Percentiles rank a stretch among this genome's conserved stretches.
Evolutionary conservation across 148 eudicot genomes (phyloP).

Genomic region (Nyssa sinensis): DNA sequence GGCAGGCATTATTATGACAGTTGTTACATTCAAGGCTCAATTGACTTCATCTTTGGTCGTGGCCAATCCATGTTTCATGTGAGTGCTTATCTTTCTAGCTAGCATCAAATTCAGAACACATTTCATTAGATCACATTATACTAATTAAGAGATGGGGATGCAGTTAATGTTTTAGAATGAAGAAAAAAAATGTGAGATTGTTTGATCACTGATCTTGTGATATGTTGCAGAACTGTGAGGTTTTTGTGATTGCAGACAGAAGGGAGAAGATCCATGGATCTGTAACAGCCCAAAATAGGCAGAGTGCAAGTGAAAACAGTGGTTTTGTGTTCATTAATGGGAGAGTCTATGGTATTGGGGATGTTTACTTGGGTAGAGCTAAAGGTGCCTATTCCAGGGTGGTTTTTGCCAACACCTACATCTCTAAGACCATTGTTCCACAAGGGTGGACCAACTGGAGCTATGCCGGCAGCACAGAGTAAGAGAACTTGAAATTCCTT

Average conservation of each 20-base stretch:
- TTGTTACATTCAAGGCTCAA: conserved; percentile 88
- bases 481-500: conserved; percentile 19
- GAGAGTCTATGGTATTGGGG: conserved; percentile 57
- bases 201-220: neutral
- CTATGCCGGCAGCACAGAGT: conserved; percentile 60
- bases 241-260: conserved; percentile 63
- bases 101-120: neutral
- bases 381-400: conserved; percentile 70
- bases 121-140: neutral
- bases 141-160: neutral
- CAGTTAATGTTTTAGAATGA: no score
- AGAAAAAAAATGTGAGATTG: neutral
- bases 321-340: conserved; percentile 68
- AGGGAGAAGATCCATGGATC: conserved; percentile 69
- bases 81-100: conserved; percentile 9
- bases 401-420: conserved; percentile 66
- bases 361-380: conserved; percentile 70
- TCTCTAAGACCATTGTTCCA: conserved; percentile 56
- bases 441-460: conserved; percentile 83
- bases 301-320: conserved; percentile 39
- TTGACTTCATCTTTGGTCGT: conserved; percentile 83
- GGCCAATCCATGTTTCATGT: conserved; percentile 65
- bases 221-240: conserved; percentile 57
- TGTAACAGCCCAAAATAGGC: conserved; percentile 66
- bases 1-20: conserved; percentile 79